phyloP scores from a whole-genome alignment of 768 basidiomycete genomes.

The Suillus subaureus region DNA sequence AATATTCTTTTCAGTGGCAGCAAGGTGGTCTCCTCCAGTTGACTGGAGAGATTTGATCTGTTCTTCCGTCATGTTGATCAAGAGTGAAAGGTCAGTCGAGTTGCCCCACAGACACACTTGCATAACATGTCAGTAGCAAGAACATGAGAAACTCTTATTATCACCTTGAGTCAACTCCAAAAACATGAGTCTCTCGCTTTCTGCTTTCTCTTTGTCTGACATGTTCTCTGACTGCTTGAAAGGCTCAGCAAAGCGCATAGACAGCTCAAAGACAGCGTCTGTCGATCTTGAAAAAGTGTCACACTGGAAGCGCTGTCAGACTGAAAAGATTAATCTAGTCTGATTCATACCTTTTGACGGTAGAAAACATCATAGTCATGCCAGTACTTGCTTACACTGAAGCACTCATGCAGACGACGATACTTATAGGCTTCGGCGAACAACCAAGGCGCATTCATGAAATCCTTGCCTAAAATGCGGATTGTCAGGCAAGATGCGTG shows the following conservation, averaged over 20 bases:
- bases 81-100: slow-evolving; percentile 90
- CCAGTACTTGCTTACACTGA: slow-evolving; percentile 91
- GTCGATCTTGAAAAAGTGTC: slow-evolving; percentile 94
- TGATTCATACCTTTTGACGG: slow-evolving; percentile 72
- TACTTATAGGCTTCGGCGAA: slow-evolving; percentile 97
- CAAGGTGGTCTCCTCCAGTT: slow-evolving; percentile 93
- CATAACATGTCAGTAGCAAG: slow-evolving; percentile 6
- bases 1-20: slow-evolving; percentile 95
- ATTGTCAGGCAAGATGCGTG: neutral
- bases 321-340: neutral
- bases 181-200: slow-evolving; percentile 85
- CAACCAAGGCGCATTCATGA: slow-evolving; percentile 96
- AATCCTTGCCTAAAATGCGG: slow-evolving; percentile 65
- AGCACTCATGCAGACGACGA: slow-evolving; percentile 89
- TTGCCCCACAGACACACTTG: slow-evolving; percentile 96
- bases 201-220: slow-evolving; percentile 54
- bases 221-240: slow-evolving; percentile 62
- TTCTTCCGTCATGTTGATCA: slow-evolving; percentile 98
- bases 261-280: slow-evolving; percentile 93
- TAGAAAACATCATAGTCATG: slow-evolving; percentile 93
- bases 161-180: slow-evolving; percentile 88
- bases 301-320: slow-evolving; percentile 50
- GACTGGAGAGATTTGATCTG: slow-evolving; percentile 97
- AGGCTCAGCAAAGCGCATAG: slow-evolving; percentile 87
- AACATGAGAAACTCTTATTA: slow-evolving; percentile 19